Evolutionary conservation across 192 early-diverging fungal genomes (phyloP), one percentile per base, ranked within the genome.

Genomic region (Backusella tarrabulga): DNA sequence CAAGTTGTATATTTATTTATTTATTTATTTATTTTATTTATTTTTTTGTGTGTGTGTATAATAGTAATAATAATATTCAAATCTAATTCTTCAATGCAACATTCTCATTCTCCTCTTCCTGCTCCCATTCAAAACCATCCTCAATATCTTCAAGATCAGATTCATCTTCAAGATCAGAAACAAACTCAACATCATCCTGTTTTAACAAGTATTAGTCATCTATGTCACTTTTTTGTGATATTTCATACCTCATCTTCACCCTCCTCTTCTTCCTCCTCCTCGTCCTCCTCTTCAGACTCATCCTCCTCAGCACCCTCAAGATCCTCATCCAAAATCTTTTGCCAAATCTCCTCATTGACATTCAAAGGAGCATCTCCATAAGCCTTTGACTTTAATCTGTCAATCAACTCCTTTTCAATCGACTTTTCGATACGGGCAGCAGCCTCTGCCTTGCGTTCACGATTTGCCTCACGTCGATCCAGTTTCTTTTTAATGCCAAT

Each of bases 361-460:
- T 99, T 99, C 71, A 99, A 88, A 19, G 97, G 96, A 46, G 90
- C 93, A 79, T 99, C 97, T 36, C 94, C 97, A 83, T 99, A 99
- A 0, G 97, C 94, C 84, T 97, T 97, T 84, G 85, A 93, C 89
- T 92, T 93, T 72, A 99, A 86, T 52, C 97, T 87, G 73, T 95
- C 93, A 77, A 99, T 85, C 74, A 99, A 87, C 86, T 99, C 97
- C 86, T 97, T 97, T 79, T 98, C 97, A 79, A 99, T 98, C 4
- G 91, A 88, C 82, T 92, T 90, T 63, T 98, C 96, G 67, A 99
- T 85, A 68, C 94, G 87, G 11, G 97, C 97, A 0, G 96, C 97
- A 1, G 91, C 90, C 81, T 97, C 95, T 7, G 97, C 97, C 79
- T 95, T 93, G 67, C 88, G 85, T 85, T 99, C 97, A 54, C 96